phyloP scores from a whole-genome alignment of 306 rosid species.

The Rubus idaeus region DNA sequence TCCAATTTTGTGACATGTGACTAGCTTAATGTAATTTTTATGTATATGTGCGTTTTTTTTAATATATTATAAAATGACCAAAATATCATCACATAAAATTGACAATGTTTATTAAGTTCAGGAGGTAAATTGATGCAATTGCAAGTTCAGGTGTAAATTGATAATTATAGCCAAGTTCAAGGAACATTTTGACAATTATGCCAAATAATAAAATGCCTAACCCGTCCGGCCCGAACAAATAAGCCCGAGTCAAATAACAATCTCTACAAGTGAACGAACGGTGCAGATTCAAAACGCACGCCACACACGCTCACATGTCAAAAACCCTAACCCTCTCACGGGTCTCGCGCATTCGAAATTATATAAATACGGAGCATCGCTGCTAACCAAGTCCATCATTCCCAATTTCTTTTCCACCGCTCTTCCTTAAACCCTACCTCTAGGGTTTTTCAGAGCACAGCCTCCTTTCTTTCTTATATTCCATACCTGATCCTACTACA shows the following conservation, averaged over 20 bases:
- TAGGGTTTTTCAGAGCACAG: slow-evolving; percentile 52
- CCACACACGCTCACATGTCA: background rate
- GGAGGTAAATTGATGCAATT: too few relatives aligned
- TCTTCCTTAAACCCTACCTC: slow-evolving; percentile 21
- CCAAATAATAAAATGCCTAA: too few relatives aligned
- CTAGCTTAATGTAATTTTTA: too few relatives aligned
- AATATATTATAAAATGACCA: too few relatives aligned
- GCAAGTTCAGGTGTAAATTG: too few relatives aligned
- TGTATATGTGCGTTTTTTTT: too few relatives aligned
- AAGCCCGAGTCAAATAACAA: background rate
- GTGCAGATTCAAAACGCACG: slow-evolving; percentile 3
- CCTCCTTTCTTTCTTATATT: background rate
- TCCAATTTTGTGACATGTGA: too few relatives aligned
- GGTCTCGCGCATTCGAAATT: background rate
- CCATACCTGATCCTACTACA: background rate
- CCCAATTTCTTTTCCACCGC: slow-evolving; percentile 8
- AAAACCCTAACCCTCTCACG: slow-evolving; percentile 11
- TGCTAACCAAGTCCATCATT: background rate
- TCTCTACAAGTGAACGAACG: background rate
- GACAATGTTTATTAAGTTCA: too few relatives aligned
- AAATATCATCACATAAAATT: too few relatives aligned
- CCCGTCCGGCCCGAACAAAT: background rate
- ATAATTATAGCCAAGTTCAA: too few relatives aligned
- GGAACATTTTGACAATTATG: too few relatives aligned
- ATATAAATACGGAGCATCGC: slow-evolving; percentile 1